These are phyloP conservation scores for Apiotrichum mycotoxinovorans DNA, from an alignment of 1,284 basidiomycete species.

Conservation along the genomic window DNA sequence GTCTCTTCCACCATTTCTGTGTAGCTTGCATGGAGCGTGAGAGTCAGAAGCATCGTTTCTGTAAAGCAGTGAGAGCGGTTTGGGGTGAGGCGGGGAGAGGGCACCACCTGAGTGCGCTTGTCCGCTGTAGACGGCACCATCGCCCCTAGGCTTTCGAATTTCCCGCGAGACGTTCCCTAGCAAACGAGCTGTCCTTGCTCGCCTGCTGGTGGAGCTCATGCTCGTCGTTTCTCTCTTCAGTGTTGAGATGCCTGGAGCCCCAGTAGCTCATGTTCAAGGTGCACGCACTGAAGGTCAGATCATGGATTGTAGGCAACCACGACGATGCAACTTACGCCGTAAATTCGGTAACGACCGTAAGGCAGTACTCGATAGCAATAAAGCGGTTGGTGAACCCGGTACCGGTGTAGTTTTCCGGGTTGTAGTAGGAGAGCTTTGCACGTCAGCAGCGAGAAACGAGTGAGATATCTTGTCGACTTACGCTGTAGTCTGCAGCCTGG, in stretches of 20 bases:
- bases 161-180: not conserved
- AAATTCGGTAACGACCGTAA: conserved; percentile 20
- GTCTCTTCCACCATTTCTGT: too few relatives aligned
- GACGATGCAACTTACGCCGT: conserved; percentile 7
- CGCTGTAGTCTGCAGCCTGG: conserved; percentile 14
- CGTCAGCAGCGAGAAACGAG: not conserved
- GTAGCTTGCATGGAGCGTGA: too few relatives aligned
- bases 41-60: too few relatives aligned
- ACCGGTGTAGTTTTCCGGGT: conserved; percentile 19
- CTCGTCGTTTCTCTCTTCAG: not conserved
- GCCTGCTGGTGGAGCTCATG: conserved; percentile 5
- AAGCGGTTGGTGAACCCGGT: conserved; percentile 16
- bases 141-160: too few relatives aligned
- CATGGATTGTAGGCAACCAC: too few relatives aligned
- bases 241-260: not conserved
- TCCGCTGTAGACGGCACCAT: too few relatives aligned
- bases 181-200: not conserved
- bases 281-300: not conserved
- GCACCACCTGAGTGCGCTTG: too few relatives aligned
- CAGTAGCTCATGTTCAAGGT: not conserved
- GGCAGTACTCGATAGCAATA: conserved; percentile 17
- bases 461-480: not conserved
- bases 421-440: conserved; percentile 20
- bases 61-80: too few relatives aligned
- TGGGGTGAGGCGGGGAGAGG: too few relatives aligned